These are phyloP conservation scores for Sporopachydermia cereana DNA, from an alignment of 1,139 yeast species.

Conservation along the genomic window DNA sequence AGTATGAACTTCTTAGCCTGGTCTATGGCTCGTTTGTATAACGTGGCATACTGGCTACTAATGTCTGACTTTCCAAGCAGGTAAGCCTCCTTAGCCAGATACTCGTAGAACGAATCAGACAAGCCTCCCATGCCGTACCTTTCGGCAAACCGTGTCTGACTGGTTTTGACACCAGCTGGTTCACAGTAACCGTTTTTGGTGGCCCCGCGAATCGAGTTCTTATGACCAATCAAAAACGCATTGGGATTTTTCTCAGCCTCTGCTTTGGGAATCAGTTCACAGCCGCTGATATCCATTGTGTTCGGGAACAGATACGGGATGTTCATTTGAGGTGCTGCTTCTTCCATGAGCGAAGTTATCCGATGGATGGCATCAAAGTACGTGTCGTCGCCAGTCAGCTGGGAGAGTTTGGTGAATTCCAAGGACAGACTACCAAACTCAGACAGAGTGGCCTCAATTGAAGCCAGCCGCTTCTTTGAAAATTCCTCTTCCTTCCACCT, in stretches of 20 bases:
- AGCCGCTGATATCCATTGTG: constrained; percentile 39
- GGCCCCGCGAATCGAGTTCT: constrained; percentile 19
- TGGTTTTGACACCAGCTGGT: background rate
- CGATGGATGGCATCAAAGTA: constrained; percentile 36
- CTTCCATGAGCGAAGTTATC: constrained; percentile 29
- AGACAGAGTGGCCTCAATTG: constrained; percentile 38
- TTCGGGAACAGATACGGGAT: constrained; percentile 33
- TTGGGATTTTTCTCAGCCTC: constrained; percentile 25
- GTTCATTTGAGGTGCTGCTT: constrained; percentile 21
- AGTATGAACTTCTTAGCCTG: constrained; percentile 31
- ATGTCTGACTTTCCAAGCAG: constrained; percentile 35
- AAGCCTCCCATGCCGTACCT: constrained; percentile 41
- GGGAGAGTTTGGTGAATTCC: constrained; percentile 59
- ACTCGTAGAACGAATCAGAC: constrained; percentile 62
- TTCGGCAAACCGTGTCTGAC: constrained; percentile 8
- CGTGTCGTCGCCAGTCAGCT: constrained; percentile 46
- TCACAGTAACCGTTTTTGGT: constrained; percentile 17
- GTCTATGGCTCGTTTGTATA: constrained; percentile 28
- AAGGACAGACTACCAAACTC: constrained; percentile 59
- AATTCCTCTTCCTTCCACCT: constrained; percentile 39
- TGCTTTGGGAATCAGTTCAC: constrained; percentile 22
- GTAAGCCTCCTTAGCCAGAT: constrained; percentile 47
- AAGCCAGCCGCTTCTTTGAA: constrained; percentile 34
- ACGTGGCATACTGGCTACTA: constrained; percentile 19
- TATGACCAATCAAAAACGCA: constrained; percentile 32